Base-by-base conservation (phyloP, 2,329 filamentous ascomycete genomes). In the Elsinoe batatas region DNA sequence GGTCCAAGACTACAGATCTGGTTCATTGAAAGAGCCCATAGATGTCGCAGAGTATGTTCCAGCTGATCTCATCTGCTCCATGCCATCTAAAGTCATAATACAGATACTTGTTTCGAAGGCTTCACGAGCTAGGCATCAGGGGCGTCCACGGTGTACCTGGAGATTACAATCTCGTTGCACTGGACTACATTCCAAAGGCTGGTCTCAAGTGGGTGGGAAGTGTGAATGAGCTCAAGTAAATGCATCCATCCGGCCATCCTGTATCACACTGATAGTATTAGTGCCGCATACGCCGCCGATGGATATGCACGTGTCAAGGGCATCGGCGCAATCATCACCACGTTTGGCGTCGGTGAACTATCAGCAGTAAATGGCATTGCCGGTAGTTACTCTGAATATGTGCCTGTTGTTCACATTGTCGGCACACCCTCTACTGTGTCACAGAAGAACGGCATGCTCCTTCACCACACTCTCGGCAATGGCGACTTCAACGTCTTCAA, bases 401-500 rank as follows among this genome's bases (percentile, higher is more conserved):
- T 74, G 4, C 73, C 73, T 12, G 67, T 76, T 35, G 68, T 76
- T 3, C 74, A 76, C 63, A 74, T 76, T 32, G 73, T 76, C 22
- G 74, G 74, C 40, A 71, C 71, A 37, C 73, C 74, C 1, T 69
- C 70, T 10, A 74, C 69, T 10, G 40, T 62, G 4, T 68, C 70
- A 1, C 71, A 75, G 61, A 66, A 66, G 43, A 67, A 69, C 59
- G 69, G 71, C 40, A 67, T 70, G 46, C 66, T 74, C 3, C 65
- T 76, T 12, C 74, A 76, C 58, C 74, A 76, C 61, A 74, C 72
- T 0, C 68, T 74, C 30, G 73, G 73, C 42, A 73, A 75, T 63
- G 73, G 88, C 58, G 85, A 94, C 71, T 94, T 87, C 71, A 83
- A 86, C 58, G 87, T 89, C 55, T 95, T 94, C 68, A 78, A 82